These are phyloP conservation scores for Fistulinella prunicolor DNA, from an alignment of 768 basidiomycete species.

Conservation along the genomic window DNA sequence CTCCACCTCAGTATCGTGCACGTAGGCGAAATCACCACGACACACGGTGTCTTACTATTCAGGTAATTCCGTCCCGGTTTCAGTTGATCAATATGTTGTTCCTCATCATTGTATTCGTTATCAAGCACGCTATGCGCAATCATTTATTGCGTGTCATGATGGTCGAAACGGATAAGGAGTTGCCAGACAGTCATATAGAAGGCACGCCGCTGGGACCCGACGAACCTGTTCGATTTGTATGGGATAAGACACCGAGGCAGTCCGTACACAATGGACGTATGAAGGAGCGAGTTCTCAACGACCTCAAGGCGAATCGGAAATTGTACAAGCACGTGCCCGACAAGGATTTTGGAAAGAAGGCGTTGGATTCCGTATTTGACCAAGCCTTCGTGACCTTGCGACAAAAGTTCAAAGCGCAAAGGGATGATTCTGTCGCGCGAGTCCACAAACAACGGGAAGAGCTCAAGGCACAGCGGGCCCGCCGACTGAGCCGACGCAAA, in stretches of 20 bases:
- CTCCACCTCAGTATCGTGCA: slow-evolving; percentile 32
- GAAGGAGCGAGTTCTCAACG: slow-evolving; percentile 60
- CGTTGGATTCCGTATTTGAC: slow-evolving; percentile 61
- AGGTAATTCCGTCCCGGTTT: slow-evolving; percentile 51
- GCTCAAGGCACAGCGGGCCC: slow-evolving; percentile 56
- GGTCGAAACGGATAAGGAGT: slow-evolving; percentile 49
- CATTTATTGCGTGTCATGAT: slow-evolving; percentile 64
- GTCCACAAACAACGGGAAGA: slow-evolving; percentile 54
- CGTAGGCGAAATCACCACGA: slow-evolving; percentile 62
- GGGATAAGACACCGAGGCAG: slow-evolving; percentile 75
- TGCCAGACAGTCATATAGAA: slow-evolving; percentile 64
- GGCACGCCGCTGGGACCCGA: slow-evolving; percentile 41
- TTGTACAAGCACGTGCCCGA: slow-evolving; percentile 62
- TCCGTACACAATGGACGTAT: slow-evolving; percentile 71
- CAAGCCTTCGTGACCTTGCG: slow-evolving; percentile 67
- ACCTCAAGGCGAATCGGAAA: slow-evolving; percentile 54
- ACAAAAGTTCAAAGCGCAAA: slow-evolving; percentile 63
- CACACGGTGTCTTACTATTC: slow-evolving; percentile 61
- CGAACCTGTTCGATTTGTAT: slow-evolving; percentile 72
- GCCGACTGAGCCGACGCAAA: slow-evolving; percentile 61
- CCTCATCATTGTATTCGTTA: no score
- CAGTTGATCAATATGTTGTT: no score
- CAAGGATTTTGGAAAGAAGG: slow-evolving; percentile 63
- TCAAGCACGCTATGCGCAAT: slow-evolving; percentile 66
- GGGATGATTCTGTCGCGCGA: slow-evolving; percentile 44